Conservation (phyloP, 1,139 yeast genomes). For the Nadsonia commutata region DNA sequence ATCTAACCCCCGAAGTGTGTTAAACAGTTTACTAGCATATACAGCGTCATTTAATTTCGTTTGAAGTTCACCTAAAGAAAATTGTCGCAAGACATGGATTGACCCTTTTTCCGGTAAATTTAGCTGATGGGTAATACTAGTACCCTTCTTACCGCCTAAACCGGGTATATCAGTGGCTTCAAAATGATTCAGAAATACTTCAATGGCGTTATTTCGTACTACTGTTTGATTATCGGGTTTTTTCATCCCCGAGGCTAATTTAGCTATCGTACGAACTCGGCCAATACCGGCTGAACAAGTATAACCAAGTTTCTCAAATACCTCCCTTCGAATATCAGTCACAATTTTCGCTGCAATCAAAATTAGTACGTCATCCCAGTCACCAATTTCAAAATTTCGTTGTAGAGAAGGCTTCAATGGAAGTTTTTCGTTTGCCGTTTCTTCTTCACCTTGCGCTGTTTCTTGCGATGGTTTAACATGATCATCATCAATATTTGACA, state of each 20-base stretch:
- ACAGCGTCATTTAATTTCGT: conserved; percentile 29
- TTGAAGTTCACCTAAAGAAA: conserved; percentile 21
- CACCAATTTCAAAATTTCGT: conserved; percentile 22
- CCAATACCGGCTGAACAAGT: conserved; percentile 88
- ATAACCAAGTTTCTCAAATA: conserved; percentile 48
- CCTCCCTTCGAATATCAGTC: conserved; percentile 35
- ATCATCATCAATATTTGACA: conserved; percentile 1
- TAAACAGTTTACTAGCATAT: conserved; percentile 36
- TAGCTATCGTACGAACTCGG: conserved; percentile 62
- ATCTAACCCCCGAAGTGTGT: conserved; percentile 51
- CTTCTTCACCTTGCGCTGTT: conserved; percentile 1
- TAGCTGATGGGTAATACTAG: conserved; percentile 31
- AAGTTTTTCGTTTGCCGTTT: too few relatives aligned
- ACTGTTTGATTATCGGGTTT: conserved; percentile 85
- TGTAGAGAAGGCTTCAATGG: too few relatives aligned
- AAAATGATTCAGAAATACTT: conserved; percentile 42
- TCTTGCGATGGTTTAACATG: not conserved
- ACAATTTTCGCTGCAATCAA: conserved; percentile 52
- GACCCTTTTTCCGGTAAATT: conserved; percentile 19
- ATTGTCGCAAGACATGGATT: conserved; percentile 14
- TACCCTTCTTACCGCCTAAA: conserved; percentile 82
- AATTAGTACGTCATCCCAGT: conserved; percentile 78
- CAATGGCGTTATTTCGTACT: conserved; percentile 35
- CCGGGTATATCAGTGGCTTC: conserved; percentile 71
- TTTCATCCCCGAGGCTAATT: conserved; percentile 72